phyloP scores from a whole-genome alignment of 75 land plant genomes.

The Picea sitchensis region DNA sequence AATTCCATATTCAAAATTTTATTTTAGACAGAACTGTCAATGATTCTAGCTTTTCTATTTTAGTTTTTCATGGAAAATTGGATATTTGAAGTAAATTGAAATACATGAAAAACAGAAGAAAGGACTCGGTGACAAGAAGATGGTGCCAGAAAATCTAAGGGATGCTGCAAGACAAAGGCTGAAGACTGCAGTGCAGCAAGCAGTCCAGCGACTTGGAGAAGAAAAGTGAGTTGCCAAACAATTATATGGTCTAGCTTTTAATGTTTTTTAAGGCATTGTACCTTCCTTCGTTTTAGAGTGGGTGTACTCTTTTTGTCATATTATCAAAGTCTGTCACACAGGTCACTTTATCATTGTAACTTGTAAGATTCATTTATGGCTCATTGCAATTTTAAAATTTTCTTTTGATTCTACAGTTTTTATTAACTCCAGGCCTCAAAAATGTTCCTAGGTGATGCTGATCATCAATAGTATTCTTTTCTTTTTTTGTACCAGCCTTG shows the following conservation, averaged over 20 bases:
- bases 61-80: neutral
- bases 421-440: neutral
- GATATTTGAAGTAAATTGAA: neutral
- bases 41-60: neutral
- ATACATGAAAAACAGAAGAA: constrained; percentile 2
- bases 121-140: constrained; percentile 17
- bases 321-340: too few relatives aligned
- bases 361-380: neutral
- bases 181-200: constrained; percentile 41
- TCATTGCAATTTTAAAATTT: neutral
- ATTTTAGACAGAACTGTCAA: neutral
- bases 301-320: too few relatives aligned
- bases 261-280: neutral
- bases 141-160: constrained; percentile 29
- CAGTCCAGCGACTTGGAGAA: constrained; percentile 47
- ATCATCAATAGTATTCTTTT: neutral
- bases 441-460: neutral
- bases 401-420: neutral
- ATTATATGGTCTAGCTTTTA: neutral
- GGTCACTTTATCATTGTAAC: neutral
- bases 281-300: neutral
- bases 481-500: constrained; percentile 29
- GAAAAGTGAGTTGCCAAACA: constrained; percentile 22
- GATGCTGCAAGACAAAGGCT: constrained; percentile 54
- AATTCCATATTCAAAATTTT: neutral